Evolutionary conservation across 306 rosid species (phyloP).

Genomic region (Vigna angularis): DNA sequence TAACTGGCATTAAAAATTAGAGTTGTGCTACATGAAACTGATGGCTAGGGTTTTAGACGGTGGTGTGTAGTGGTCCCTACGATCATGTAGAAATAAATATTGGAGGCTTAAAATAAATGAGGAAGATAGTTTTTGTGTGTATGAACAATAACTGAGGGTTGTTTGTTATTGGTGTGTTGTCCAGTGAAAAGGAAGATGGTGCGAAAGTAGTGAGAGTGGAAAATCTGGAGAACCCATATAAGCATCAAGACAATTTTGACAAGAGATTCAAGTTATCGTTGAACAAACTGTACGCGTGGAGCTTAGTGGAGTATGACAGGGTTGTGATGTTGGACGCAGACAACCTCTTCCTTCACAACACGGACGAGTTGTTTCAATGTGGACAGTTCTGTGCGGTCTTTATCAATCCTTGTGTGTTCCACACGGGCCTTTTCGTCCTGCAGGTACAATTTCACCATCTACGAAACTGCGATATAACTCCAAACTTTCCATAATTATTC

Average conservation of each 20-base stretch:
- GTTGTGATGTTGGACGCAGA: conserved; percentile 93
- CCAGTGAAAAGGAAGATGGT: conserved; percentile 82
- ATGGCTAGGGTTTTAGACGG: conserved; percentile 28
- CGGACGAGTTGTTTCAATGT: conserved; percentile 85
- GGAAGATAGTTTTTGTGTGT: too few species aligned
- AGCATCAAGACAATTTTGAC: conserved; percentile 69
- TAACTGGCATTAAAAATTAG: not conserved
- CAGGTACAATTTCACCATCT: conserved; percentile 51
- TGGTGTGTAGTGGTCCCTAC: not conserved
- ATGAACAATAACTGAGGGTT: not conserved
- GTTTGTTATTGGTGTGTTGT: not conserved
- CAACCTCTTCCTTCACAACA: conserved; percentile 79
- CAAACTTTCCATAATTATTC: not conserved
- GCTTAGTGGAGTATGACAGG: conserved; percentile 79
- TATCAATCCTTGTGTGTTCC: conserved; percentile 90
- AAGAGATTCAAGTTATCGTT: conserved; percentile 73
- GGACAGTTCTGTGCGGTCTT: conserved; percentile 92
- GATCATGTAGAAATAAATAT: not conserved
- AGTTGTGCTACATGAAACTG: conserved; percentile 12
- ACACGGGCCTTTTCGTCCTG: conserved; percentile 89
- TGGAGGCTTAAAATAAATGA: too few species aligned
- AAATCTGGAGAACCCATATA: conserved; percentile 82
- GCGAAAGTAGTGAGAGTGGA: conserved; percentile 88
- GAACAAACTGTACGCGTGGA: conserved; percentile 94
- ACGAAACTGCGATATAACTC: conserved; percentile 5